Evolutionary conservation across 2,329 filamentous ascomycete genomes (phyloP).

Genomic region (Alternaria consortialis): DNA sequence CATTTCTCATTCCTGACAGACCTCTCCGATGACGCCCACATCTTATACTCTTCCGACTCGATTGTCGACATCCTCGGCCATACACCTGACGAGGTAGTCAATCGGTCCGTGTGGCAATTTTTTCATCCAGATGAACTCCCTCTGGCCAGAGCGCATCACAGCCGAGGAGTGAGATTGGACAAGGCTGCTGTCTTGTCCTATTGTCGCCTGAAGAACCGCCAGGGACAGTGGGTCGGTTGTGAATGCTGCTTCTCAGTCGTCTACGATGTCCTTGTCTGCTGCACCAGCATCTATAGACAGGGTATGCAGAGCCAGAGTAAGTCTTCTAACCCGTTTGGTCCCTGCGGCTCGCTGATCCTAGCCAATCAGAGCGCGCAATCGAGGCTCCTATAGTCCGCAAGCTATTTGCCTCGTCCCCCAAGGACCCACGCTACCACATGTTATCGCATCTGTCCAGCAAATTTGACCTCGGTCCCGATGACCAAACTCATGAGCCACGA

Average conservation of each 20-base stretch:
- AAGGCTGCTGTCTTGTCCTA: conserved; percentile 87
- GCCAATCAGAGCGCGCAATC: conserved; percentile 72
- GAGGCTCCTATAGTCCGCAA: conserved; percentile 81
- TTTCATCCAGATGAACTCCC: conserved; percentile 85
- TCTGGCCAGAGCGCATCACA: conserved; percentile 76
- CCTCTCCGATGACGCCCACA: conserved; percentile 76
- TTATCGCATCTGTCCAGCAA: conserved; percentile 84
- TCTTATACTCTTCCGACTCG: conserved; percentile 85
- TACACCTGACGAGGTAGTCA: conserved; percentile 76
- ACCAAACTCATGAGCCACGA: conserved; percentile 75
- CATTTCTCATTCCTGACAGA: conserved; percentile 59
- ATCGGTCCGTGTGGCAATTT: conserved; percentile 83
- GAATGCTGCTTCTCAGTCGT: conserved; percentile 92
- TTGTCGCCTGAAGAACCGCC: conserved; percentile 72
- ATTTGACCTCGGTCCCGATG: conserved; percentile 67
- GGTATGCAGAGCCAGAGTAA: conserved; percentile 77
- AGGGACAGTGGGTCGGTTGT: conserved; percentile 78
- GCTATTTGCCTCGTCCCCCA: conserved; percentile 81
- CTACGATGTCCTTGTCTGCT: conserved; percentile 86
- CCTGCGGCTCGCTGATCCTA: conserved; percentile 15
- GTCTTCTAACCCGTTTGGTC: conserved; percentile 46
- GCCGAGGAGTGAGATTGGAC: conserved; percentile 77
- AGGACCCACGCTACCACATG: conserved; percentile 90
- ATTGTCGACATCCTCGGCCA: conserved; percentile 85
- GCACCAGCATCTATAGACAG: conserved; percentile 78